Evolutionary conservation across 208 protist genomes (phyloP).

Genomic region (Trypanosoma melophagium): DNA sequence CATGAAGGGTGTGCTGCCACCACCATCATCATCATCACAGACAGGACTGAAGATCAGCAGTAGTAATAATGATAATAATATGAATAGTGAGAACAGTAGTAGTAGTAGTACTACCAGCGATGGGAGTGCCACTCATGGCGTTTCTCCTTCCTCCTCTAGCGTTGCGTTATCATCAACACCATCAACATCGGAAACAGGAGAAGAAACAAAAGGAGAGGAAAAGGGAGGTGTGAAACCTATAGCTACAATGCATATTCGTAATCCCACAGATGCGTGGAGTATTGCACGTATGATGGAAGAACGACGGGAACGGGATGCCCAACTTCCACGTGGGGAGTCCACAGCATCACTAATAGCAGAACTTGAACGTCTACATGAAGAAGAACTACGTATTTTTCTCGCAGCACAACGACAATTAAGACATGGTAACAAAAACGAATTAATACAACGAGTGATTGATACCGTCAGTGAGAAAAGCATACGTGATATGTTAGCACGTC

Average conservation of each 20-base stretch:
- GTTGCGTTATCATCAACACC: too few relatives aligned
- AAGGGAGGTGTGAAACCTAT: slow-evolving; percentile 11
- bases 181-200: background rate
- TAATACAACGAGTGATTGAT: slow-evolving; percentile 72
- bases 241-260: slow-evolving; percentile 81
- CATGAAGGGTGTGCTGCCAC: slow-evolving; percentile 67
- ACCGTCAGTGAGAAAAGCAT: slow-evolving; percentile 56
- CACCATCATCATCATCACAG: slow-evolving; percentile 1
- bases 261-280: slow-evolving; percentile 78
- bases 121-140: background rate
- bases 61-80: background rate
- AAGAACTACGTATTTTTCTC: slow-evolving; percentile 91
- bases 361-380: slow-evolving; percentile 70
- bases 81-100: background rate
- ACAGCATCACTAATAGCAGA: slow-evolving; percentile 38
- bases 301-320: slow-evolving; percentile 32
- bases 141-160: too few relatives aligned
- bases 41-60: background rate
- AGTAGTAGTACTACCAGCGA: background rate
- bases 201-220: background rate
- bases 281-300: slow-evolving; percentile 67
- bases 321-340: slow-evolving; percentile 28
- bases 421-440: slow-evolving; percentile 67
- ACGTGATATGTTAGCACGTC: slow-evolving; percentile 76
- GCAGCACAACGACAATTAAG: slow-evolving; percentile 79